Conservation (phyloP, 768 basidiomycete genomes). For the Xerocomellus dryophilus region DNA sequence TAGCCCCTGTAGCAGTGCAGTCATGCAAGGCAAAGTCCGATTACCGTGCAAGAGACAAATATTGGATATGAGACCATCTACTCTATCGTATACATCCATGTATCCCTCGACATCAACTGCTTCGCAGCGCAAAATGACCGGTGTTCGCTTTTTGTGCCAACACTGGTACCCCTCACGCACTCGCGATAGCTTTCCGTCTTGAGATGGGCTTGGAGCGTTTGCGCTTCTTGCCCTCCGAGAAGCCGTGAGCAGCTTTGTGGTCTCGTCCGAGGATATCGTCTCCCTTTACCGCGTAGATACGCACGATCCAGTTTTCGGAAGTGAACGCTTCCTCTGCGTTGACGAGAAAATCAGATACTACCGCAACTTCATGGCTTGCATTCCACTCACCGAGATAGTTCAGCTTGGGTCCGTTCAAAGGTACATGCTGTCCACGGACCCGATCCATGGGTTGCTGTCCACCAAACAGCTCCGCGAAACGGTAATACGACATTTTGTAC, state of each 20-base stretch:
- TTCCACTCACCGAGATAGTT: conserved; percentile 76
- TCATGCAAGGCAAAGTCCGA: not conserved
- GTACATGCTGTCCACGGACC: conserved; percentile 84
- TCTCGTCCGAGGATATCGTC: conserved; percentile 91
- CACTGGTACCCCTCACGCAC: conserved; percentile 8
- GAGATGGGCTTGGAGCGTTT: conserved; percentile 71
- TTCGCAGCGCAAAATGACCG: not conserved
- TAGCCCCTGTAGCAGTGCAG: not conserved
- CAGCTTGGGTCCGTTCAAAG: conserved; percentile 71
- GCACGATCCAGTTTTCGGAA: conserved; percentile 99
- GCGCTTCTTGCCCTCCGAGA: conserved; percentile 83
- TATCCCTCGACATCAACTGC: not conserved
- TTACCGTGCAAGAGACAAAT: not conserved
- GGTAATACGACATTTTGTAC: conserved; percentile 99
- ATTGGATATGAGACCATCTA: conserved; percentile 1
- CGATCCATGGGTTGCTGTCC: conserved; percentile 72
- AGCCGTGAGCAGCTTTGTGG: conserved; percentile 82
- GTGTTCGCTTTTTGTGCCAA: not conserved
- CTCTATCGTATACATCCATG: conserved; percentile 1
- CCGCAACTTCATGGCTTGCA: not conserved
- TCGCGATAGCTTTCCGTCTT: conserved; percentile 49
- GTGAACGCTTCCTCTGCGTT: conserved; percentile 92
- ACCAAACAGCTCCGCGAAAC: conserved; percentile 90
- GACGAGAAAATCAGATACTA: not conserved
- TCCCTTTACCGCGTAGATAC: conserved; percentile 94